Evolutionary conservation across 31 red algal species (phyloP).

Genomic region (Odonthalia washingtoniensis): DNA sequence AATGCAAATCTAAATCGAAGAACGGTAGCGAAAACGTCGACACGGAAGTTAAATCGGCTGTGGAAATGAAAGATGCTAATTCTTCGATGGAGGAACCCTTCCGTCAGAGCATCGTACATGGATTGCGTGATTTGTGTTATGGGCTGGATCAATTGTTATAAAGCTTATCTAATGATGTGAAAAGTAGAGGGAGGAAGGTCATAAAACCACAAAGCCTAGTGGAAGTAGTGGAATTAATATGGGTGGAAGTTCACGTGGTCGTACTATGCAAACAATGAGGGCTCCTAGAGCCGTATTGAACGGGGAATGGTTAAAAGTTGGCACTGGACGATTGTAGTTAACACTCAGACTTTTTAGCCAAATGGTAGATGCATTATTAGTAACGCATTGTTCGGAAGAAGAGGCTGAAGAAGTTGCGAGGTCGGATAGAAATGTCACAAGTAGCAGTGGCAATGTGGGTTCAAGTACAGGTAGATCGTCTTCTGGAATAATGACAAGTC

Average conservation of each 20-base stretch:
- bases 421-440: neutral
- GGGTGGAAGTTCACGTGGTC: too few species aligned
- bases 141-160: constrained; percentile 61
- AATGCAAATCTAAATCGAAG: neutral
- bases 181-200: constrained; percentile 24
- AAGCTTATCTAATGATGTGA: constrained; percentile 55
- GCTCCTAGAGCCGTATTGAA: constrained; percentile 46
- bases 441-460: too few species aligned
- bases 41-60: neutral
- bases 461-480: too few species aligned
- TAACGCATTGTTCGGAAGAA: constrained; percentile 65
- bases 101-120: constrained; percentile 46
- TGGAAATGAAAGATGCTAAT: neutral
- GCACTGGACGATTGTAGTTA: constrained; percentile 51
- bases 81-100: constrained; percentile 16
- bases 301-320: constrained; percentile 37
- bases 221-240: too few species aligned
- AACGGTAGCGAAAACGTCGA: neutral
- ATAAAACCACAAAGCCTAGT: too few species aligned
- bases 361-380: constrained; percentile 88
- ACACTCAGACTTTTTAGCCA: constrained; percentile 77
- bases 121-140: constrained; percentile 63
- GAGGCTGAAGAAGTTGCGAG: too few species aligned
- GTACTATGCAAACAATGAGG: neutral
- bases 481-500: neutral